Evolutionary conservation across 1,139 yeast genomes (phyloP).

Genomic region (Hemisphaericaspora lyxosophila): DNA sequence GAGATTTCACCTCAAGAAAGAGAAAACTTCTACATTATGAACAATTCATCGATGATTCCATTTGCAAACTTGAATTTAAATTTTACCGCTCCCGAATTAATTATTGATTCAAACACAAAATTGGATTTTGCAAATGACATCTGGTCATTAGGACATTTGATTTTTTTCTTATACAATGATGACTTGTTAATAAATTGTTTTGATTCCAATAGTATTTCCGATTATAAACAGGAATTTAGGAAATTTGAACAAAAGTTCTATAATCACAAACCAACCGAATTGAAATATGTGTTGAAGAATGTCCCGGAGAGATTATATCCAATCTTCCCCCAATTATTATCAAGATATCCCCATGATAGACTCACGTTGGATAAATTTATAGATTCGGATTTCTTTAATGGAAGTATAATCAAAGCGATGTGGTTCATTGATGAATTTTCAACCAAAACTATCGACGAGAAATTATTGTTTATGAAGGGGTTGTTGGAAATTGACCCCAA

Average conservation of each 20-base stretch:
- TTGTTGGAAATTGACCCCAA: slow-evolving; percentile 34
- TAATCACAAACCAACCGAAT: slow-evolving; percentile 46
- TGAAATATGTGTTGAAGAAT: slow-evolving; percentile 46
- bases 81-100: slow-evolving; percentile 49
- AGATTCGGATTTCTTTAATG: slow-evolving; percentile 64
- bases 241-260: slow-evolving; percentile 42
- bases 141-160: slow-evolving; percentile 79
- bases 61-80: slow-evolving; percentile 72
- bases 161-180: slow-evolving; percentile 63
- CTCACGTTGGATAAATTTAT: slow-evolving; percentile 51
- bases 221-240: slow-evolving; percentile 48
- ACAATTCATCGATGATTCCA: slow-evolving; percentile 74
- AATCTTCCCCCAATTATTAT: slow-evolving; percentile 35
- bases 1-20: slow-evolving; percentile 49
- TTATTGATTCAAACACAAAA: slow-evolving; percentile 30
- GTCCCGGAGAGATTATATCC: slow-evolving; percentile 37
- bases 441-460: slow-evolving; percentile 70
- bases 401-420: slow-evolving; percentile 79
- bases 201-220: slow-evolving; percentile 46
- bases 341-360: slow-evolving; percentile 46
- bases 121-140: slow-evolving; percentile 73
- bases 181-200: slow-evolving; percentile 49
- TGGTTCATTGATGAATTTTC: slow-evolving; percentile 82
- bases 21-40: slow-evolving; percentile 58
- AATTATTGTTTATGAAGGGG: slow-evolving; percentile 66